These are phyloP conservation scores for Bombardia bombarda DNA, from an alignment of 495 filamentous ascomycete species.

Conservation along the genomic window DNA sequence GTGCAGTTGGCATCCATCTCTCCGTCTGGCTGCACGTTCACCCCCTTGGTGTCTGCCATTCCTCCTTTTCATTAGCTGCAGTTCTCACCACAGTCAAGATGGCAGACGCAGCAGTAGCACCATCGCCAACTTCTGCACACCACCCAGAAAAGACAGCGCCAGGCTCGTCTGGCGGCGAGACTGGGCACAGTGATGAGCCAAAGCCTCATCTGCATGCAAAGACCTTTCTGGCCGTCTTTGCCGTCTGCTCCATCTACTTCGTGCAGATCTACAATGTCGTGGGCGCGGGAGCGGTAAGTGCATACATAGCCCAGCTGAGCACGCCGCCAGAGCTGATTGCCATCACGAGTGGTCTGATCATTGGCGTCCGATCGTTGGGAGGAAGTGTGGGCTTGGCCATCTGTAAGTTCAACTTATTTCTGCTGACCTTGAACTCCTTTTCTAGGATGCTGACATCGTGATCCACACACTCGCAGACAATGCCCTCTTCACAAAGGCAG, in stretches of 20 bases:
- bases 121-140: not conserved
- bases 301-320: conserved; percentile 16
- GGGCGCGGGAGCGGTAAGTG: conserved; percentile 24
- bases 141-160: conserved; percentile 4
- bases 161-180: not conserved
- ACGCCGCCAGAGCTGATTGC: conserved; percentile 26
- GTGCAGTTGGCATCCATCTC: no score
- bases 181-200: conserved; percentile 5
- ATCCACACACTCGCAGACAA: conserved; percentile 11
- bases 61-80: no score
- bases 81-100: no score
- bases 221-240: conserved; percentile 25
- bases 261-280: conserved; percentile 23
- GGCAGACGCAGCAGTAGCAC: no score
- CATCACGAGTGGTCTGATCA: conserved; percentile 22
- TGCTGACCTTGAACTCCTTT: not conserved
- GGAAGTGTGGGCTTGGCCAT: conserved; percentile 27
- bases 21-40: no score
- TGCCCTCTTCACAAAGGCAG: conserved; percentile 12
- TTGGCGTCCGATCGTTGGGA: conserved; percentile 24
- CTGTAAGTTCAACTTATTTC: conserved; percentile 3
- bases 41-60: no score
- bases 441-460: not conserved
- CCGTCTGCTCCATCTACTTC: conserved; percentile 25
- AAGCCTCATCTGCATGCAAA: conserved; percentile 23